Percentiles rank a stretch among this genome's conserved stretches.
These are phyloP conservation scores for Monocercomonoides exilis DNA, from an alignment of 78 protist genomes.

Conservation along the genomic window DNA sequence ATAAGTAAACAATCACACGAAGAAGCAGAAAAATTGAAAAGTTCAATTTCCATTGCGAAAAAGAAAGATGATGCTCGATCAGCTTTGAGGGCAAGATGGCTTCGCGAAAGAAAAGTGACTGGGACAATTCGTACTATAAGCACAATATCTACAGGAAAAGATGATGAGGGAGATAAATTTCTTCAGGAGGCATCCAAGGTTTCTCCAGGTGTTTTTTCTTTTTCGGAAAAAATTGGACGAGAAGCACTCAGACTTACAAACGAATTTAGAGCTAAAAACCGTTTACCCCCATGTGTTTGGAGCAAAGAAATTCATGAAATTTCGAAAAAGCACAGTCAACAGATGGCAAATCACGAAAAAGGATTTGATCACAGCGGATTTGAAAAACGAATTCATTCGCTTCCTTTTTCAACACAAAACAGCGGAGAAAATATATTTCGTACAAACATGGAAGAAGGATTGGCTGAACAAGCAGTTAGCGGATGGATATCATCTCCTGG, in stretches of 20 bases:
- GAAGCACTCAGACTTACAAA: slow-evolving; percentile 9
- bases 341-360: background rate
- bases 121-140: background rate
- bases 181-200: background rate
- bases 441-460: background rate
- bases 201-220: background rate
- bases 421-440: background rate
- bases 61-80: background rate
- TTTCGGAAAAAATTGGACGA: background rate
- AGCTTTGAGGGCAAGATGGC: background rate
- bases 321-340: background rate
- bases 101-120: background rate
- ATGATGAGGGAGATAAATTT: background rate
- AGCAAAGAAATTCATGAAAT: background rate
- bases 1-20: background rate
- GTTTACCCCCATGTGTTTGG: slow-evolving; percentile 4
- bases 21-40: background rate
- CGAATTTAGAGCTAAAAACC: background rate
- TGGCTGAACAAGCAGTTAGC: background rate
- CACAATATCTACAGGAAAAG: background rate
- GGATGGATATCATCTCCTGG: slow-evolving; percentile 29
- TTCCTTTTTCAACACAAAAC: background rate
- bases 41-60: background rate
- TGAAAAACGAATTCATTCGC: background rate
- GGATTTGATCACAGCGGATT: background rate